These are phyloP conservation scores for Kewa caespitosa DNA, from an alignment of 179 eudicot species.

Conservation along the genomic window DNA sequence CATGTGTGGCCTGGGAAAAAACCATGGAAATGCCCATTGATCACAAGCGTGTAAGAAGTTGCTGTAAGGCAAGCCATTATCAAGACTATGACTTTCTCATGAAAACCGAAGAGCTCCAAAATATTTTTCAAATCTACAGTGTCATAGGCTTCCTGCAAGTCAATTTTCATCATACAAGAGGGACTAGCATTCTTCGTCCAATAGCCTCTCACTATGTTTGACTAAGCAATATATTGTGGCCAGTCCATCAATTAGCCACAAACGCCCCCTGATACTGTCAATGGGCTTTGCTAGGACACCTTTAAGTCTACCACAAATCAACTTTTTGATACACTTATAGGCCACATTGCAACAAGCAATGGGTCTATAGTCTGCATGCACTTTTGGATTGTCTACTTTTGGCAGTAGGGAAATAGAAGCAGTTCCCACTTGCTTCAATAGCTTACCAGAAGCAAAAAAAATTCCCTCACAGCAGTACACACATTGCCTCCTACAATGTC, in stretches of 20 bases:
- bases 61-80: background rate
- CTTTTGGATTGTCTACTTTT: background rate
- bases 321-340: background rate
- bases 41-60: background rate
- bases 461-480: background rate
- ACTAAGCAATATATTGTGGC: background rate
- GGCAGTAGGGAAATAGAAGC: background rate
- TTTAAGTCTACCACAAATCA: background rate
- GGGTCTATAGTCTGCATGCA: background rate
- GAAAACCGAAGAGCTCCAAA: background rate
- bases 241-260: background rate
- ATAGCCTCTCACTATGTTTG: background rate
- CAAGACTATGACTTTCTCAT: background rate
- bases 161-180: background rate
- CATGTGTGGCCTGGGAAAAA: background rate
- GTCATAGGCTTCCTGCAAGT: background rate
- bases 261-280: background rate
- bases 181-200: background rate
- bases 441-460: background rate
- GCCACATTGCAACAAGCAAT: background rate
- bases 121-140: background rate
- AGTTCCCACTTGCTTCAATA: background rate
- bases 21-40: background rate
- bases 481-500: background rate
- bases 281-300: background rate